Evolutionary conservation across 208 protist genomes (phyloP), one percentile per base, ranked within the genome.

Genomic region (Trichomonas vaginalis): DNA sequence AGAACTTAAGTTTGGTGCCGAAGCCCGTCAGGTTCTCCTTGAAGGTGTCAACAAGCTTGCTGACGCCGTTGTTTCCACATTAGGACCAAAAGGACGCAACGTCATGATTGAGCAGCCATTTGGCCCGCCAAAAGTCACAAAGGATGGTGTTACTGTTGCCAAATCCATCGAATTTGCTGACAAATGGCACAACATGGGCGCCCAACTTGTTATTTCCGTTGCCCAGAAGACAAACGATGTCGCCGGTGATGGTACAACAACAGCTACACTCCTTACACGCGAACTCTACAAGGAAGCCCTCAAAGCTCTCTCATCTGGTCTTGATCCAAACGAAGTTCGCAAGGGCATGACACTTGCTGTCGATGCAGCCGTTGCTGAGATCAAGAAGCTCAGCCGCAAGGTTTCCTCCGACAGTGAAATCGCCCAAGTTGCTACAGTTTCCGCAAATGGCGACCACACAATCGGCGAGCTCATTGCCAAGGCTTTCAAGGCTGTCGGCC

Each of bases 101-200:
- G 96, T 96, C 35, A 87, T 99, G 42, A 98, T 99, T 12, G 99
- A 99, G 96, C 98, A 99, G 97, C 97, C 98, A 46, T 99, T 99
- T 97, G 98, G 98, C 47, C 96, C 98, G 51, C 99, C 99, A 45
- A 99, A 99, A 96, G 99, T 99, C 97, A 99, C 99, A 79, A 99
- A 99, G 97, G 99, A 99, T 96, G 99, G 99, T 97, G 99, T 99
- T n/a, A 99, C 99, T n/a, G 99, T 99, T 0, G 99, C 99, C 46
- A 99, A 99, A 98, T 96, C 98, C 95, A 99, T 99, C 96, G 99
- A 99, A 96, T 99, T 99, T 96, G 97, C 98, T 96, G 98, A 99
- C 97, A 98, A 97, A 95, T 99, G 98, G 96, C 97, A 99, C 96
- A 99, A 99, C 97, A 96, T 99, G 62, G 99, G 99, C 86, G 99